Percentiles rank a stretch among this genome's conserved stretches.
phyloP scores from a whole-genome alignment of 176 grass and related monocot species.

The Metroxylon sagu region DNA sequence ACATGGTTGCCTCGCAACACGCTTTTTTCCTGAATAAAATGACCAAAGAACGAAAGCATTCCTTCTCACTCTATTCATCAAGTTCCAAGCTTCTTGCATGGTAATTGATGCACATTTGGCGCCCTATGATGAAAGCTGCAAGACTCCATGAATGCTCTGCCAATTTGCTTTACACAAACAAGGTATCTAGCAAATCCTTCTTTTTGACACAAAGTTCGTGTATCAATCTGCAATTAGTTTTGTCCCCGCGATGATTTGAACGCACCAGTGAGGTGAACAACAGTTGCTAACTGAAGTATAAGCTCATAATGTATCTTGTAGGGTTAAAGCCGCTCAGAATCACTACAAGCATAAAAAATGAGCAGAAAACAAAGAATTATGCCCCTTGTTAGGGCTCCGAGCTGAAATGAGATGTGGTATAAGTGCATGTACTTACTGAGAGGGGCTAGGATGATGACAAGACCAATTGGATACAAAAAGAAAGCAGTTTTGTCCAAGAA shows the following conservation, averaged over 20 bases:
- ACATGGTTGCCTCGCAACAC: too few species aligned
- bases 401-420: neutral
- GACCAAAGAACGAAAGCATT: too few species aligned
- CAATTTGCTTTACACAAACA: too few species aligned
- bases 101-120: too few species aligned
- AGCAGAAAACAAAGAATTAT: neutral
- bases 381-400: too few species aligned
- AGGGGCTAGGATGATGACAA: slow-evolving; percentile 3
- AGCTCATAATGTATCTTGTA: slow-evolving; percentile 9
- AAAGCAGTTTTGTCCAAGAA: slow-evolving; percentile 38
- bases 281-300: slow-evolving; percentile 10
- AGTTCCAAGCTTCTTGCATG: too few species aligned
- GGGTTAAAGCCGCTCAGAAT: slow-evolving; percentile 17
- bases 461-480: slow-evolving; percentile 4
- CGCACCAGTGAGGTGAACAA: neutral
- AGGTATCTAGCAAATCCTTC: neutral
- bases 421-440: neutral
- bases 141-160: too few species aligned
- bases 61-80: too few species aligned
- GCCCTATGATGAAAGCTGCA: too few species aligned
- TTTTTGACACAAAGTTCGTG: slow-evolving; percentile 17
- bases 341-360: neutral
- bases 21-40: too few species aligned
- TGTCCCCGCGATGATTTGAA: slow-evolving; percentile 12
- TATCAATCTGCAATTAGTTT: slow-evolving; percentile 37